Base-by-base conservation (phyloP, 2,329 filamentous ascomycete genomes). In the Aspergillus neotritici region DNA sequence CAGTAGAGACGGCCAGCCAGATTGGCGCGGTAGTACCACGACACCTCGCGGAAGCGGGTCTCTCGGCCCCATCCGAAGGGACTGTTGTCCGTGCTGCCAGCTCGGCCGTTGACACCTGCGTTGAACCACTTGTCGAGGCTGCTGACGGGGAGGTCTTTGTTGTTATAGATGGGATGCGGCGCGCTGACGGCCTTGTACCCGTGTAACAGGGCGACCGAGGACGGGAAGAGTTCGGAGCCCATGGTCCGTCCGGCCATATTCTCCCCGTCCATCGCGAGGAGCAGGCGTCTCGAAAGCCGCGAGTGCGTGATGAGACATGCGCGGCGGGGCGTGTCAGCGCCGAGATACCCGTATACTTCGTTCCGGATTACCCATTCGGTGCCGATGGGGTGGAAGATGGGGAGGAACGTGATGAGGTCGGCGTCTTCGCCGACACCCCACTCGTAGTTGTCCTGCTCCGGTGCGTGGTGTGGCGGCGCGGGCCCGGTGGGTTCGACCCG, bases 391-490 rank as follows among this genome's bases (percentile, higher is more conserved):
- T 90, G 82, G 68, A 90, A 89, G 49, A 90, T 84, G 13, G 86
- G 86, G 28, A 84, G 80, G 51, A 90, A 79, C 5, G 80, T 83
- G 59, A 87, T 82, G 46, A 85, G 74, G 58, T 88, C 84, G 5
- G 84, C 83, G 49, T 86, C 82, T 63, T 88, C 84, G 35, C 81
- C 84, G 2, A 87, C 80, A 45, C 85, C 85, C 85, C 85, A 89
- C 59, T 80, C 67, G 62, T 86, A 87, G 47, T 84, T 70, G 56
- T 88, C 85, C 13, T 77, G 65, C 37, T 74, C 68, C 11, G 80
- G 72, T 31, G 77, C 77, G 0, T 69, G 63, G 2, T 74, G 74
- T 0, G 83, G 82, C 7, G 83, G 83, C 36, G 74, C 73, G 5
- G 80, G 83, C 9, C 83, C 84, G 17, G 80, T 25, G 7, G 21